Base-by-base conservation (phyloP, 768 basidiomycete genomes). In the Tephrocybe sp. region DNA sequence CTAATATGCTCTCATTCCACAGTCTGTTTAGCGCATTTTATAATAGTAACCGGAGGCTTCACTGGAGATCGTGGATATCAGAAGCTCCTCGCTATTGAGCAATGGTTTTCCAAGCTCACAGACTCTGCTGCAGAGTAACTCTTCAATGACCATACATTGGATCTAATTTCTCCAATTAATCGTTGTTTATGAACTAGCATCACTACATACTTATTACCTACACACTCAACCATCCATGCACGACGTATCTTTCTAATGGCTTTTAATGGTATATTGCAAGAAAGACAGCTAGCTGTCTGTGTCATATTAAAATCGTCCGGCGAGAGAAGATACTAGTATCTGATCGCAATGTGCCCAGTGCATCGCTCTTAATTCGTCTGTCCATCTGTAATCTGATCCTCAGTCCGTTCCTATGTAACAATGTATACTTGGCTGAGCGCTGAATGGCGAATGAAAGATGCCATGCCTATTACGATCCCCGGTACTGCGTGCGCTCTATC, bases 11-110 rank as follows among this genome's bases (percentile, higher is more conserved):
- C 45, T 2, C 15, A 19, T 32, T n/a, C n/a, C n/a, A 4, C 64
- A 69, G 74, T 77, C 34, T 78, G 77, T 42, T 50, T 79, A 15
- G 75, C 74, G 5, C 79, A 80, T 55, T 79, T 79, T 44, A 27
- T 73, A 4, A 61, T 81, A 26, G 75, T 76, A 21, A 61, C 73
- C 13, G 66, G 71, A 25, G 77, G 77, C 7, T 74, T 77, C 51
- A 77, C 74, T 0, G 79, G 77, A 16, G 63, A 70, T 30, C 60
- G 53, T 18, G 78, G 77, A 8, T 75, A 75, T 52, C 64, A 73
- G 59, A 79, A 79, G 58, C 64, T 77, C 15, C 53, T 74, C 18
- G 68, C 69, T 6, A 36, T 71, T 6, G 70, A 72, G 55, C 64
- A 69, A 46, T 78, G 76, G 73, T 36, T 77, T 27, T 50, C 54